phyloP scores from a whole-genome alignment of 2,329 filamentous ascomycete genomes.

The Beauveria rudraprayagi region DNA sequence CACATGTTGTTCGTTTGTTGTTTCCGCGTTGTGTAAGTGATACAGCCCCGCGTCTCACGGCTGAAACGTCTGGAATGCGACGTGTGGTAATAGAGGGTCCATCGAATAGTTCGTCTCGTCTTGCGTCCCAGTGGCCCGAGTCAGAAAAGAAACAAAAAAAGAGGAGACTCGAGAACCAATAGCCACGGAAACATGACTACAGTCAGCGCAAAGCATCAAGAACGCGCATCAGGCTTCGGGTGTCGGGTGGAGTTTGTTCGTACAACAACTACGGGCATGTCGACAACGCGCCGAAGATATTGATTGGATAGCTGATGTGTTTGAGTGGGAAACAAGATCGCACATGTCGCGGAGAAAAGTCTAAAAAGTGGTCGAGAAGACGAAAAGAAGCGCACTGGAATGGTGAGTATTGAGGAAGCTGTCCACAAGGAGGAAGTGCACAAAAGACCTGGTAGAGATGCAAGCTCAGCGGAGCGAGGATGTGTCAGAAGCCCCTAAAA shows the following conservation, averaged over 20 bases:
- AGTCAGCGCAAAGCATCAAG: not conserved
- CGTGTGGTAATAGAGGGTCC: not conserved
- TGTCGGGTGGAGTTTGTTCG: not conserved
- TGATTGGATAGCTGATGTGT: not conserved
- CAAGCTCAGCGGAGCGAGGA: not conserved
- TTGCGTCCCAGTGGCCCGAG: not conserved
- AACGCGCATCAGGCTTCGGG: not conserved
- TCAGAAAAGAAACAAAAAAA: not conserved
- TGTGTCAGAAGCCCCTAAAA: not conserved
- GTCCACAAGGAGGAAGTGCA: not conserved
- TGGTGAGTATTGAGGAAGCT: not conserved
- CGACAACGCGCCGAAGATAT: not conserved
- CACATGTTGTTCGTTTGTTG: not conserved
- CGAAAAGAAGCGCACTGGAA: not conserved
- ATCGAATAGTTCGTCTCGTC: not conserved
- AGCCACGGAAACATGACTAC: not conserved
- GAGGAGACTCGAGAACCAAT: not conserved
- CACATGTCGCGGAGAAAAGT: not conserved
- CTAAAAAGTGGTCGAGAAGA: not conserved
- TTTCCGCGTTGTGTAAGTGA: not conserved
- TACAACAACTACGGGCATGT: not conserved
- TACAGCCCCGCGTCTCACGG: not conserved
- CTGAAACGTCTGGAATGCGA: conserved; percentile 9
- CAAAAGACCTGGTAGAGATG: not conserved
- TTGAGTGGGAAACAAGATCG: not conserved